Conservation (phyloP, 805 yeast species). For the Tanozyma kutaoensis region DNA sequence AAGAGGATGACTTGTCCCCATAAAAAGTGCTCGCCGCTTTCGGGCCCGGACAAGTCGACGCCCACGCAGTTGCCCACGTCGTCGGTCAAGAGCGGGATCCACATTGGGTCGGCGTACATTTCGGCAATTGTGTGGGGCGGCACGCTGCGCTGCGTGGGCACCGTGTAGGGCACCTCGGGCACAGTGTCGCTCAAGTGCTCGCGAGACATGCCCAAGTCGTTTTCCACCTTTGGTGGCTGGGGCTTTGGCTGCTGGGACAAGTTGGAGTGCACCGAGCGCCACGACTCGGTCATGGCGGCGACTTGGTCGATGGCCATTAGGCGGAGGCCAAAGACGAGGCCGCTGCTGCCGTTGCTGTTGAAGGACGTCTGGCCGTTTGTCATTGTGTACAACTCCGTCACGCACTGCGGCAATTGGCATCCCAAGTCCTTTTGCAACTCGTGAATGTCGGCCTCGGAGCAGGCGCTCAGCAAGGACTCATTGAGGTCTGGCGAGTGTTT, state of each 20-base stretch:
- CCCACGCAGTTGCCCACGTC: constrained; percentile 87
- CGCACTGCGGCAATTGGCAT: constrained; percentile 64
- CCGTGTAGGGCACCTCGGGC: not conserved
- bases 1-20: constrained; percentile 89
- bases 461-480: constrained; percentile 67
- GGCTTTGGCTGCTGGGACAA: not conserved
- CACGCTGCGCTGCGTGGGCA: constrained; percentile 44
- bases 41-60: constrained; percentile 56
- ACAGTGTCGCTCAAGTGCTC: no score
- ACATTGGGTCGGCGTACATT: constrained; percentile 75
- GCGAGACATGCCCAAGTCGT: constrained; percentile 1
- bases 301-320: constrained; percentile 73
- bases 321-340: constrained; percentile 70
- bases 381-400: constrained; percentile 61
- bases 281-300: constrained; percentile 66
- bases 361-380: constrained; percentile 79
- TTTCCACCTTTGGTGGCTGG: constrained; percentile 1
- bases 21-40: constrained; percentile 3
- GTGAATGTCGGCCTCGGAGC: constrained; percentile 65
- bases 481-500: constrained; percentile 69
- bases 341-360: constrained; percentile 56
- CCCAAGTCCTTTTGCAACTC: constrained; percentile 78
- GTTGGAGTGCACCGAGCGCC: constrained; percentile 56
- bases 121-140: constrained; percentile 68
- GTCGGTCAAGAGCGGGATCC: constrained; percentile 90